Evolutionary conservation across 75 land plant genomes (phyloP), one percentile per base, ranked within the genome.

Genomic region (Cryptomeria japonica): DNA sequence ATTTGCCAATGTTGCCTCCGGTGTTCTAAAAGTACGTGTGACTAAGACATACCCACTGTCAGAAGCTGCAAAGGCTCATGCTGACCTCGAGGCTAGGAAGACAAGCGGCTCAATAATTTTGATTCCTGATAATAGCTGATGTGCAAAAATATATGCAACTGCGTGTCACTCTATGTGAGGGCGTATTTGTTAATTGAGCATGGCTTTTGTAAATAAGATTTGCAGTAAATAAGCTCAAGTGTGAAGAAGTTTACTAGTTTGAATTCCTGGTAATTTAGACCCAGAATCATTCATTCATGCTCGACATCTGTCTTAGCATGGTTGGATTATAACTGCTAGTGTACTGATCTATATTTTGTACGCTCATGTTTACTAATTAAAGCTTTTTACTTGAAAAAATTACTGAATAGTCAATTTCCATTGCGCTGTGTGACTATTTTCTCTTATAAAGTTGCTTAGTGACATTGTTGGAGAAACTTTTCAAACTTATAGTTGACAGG

Each of bases 91-190:
- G 89, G 88, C 68, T 31, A 89, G 99, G 44, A 94, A 92, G 84
- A 98, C 98, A n/a, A 91, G 94, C 68, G 99, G 99, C 10, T 95
- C 97, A 13, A 89, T 94, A 70, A 95, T 98, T 84, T 90, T 98
- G 73, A 83, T 96, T 36, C 97, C 98, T n/a, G 95, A 87, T 56
- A 83, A 38, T 28, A 37, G 42, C 37, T 72, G 49, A 86, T 31
- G 11, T 72, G 76, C 34, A 72, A 72, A 72, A 72, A 32, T 32
- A 72, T 25, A 32, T 5, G 76, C 31, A 32, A 32, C 76, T 8
- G 34, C 76, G 31, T 32, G 31, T 31, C 34, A 32, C 76, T 31
- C 76, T 72, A 9, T 72, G 13, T 6, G 10, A 1, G 31, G 76
- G 34, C 18, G 13, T 32, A 72, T 72, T n/a, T 72, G 13, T 32